Evolutionary conservation across 1,284 basidiomycete species (phyloP).

Genomic region (Rhodofomes roseus): DNA sequence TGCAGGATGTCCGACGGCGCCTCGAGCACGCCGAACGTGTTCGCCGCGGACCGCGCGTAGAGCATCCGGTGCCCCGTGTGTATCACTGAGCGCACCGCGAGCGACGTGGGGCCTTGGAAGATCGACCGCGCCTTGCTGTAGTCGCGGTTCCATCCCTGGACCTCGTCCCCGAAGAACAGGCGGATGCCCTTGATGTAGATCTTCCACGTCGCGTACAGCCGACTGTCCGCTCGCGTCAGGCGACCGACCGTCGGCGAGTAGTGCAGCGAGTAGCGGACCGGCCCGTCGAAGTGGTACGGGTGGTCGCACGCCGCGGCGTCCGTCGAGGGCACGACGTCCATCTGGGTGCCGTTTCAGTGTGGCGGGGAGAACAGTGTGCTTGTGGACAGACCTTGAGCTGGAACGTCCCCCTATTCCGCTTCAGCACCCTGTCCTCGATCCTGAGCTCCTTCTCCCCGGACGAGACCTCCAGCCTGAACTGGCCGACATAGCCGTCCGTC

Average conservation of each 20-base stretch:
- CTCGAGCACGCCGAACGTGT: slow-evolving; percentile 58
- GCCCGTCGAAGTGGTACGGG: slow-evolving; percentile 69
- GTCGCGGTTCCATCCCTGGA: slow-evolving; percentile 61
- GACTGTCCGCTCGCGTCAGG: slow-evolving; percentile 57
- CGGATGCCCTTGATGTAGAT: slow-evolving; percentile 61
- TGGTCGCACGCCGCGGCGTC: slow-evolving; percentile 32
- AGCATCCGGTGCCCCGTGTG: slow-evolving; percentile 69
- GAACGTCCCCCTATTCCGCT: slow-evolving; percentile 53
- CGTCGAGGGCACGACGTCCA: slow-evolving; percentile 37
- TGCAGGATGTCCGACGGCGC: slow-evolving; percentile 41
- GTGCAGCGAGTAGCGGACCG: slow-evolving; percentile 65
- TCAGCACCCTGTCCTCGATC: slow-evolving; percentile 49
- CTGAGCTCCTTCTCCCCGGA: slow-evolving; percentile 59
- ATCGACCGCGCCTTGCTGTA: slow-evolving; percentile 71
- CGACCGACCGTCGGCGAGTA: slow-evolving; percentile 62
- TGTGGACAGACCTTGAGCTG: slow-evolving; percentile 54
- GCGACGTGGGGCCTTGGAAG: slow-evolving; percentile 57
- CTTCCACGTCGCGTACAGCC: slow-evolving; percentile 81
- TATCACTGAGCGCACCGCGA: slow-evolving; percentile 63
- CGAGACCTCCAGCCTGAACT: slow-evolving; percentile 47
- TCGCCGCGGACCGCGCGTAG: slow-evolving; percentile 64
- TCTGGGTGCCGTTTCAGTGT: slow-evolving; percentile 27
- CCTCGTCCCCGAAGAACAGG: slow-evolving; percentile 53
- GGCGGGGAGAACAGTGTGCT: background rate
- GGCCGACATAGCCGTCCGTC: slow-evolving; percentile 65